Evolutionary conservation across 129 eudicot genomes (phyloP).

Genomic region (Dittrichia graveolens): DNA sequence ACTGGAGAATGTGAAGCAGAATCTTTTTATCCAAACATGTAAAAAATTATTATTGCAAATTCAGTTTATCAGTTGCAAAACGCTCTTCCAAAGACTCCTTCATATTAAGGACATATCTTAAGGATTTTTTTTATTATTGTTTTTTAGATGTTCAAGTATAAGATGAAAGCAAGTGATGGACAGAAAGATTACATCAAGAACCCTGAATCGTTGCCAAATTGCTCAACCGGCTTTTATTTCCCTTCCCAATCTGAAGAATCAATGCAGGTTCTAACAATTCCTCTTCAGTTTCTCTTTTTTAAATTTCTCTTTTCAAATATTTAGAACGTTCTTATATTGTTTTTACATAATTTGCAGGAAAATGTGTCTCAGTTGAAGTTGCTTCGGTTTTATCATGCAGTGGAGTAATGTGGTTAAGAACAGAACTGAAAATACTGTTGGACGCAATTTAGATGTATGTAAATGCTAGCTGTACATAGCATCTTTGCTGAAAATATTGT

Average conservation of each 20-base stretch:
- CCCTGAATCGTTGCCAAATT: conserved; percentile 73
- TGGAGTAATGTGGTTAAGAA: conserved; percentile 22
- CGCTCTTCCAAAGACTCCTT: background rate
- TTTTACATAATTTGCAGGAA: conserved; percentile 43
- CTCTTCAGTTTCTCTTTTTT: background rate
- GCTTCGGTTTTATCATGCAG: conserved; percentile 65
- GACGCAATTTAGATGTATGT: conserved; percentile 9
- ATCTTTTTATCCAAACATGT: background rate
- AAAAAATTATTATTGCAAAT: conserved; percentile 6
- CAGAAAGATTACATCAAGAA: conserved; percentile 77
- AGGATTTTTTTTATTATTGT: background rate
- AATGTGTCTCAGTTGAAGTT: conserved; percentile 45
- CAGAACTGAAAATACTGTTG: background rate
- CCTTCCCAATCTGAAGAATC: conserved; percentile 51
- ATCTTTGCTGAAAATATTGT: conserved; percentile 2
- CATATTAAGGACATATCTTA: background rate
- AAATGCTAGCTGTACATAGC: conserved; percentile 27
- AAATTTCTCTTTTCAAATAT: background rate
- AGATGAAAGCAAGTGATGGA: conserved; percentile 79
- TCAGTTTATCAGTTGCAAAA: background rate
- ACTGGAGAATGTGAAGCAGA: background rate
- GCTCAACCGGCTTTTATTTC: conserved; percentile 76
- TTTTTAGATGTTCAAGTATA: conserved; percentile 72
- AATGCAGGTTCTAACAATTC: conserved; percentile 42
- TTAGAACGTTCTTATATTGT: background rate